phyloP scores from a whole-genome alignment of 139 green algal species.

The Picocystis salinarum region DNA sequence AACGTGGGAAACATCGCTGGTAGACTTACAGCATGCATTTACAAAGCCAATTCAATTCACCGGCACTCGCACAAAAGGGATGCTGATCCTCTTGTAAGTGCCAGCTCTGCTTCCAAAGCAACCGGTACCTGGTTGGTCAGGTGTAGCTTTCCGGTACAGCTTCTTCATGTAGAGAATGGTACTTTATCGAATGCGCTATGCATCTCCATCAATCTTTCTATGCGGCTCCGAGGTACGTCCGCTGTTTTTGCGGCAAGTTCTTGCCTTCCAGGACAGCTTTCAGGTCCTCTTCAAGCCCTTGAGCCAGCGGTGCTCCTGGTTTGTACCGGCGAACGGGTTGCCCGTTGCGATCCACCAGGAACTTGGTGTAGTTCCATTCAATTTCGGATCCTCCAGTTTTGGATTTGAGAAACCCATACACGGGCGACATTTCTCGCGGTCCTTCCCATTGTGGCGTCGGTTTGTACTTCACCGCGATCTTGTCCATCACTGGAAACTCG shows the following conservation, averaged over 20 bases:
- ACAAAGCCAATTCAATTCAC: too few species aligned
- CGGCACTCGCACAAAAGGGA: too few species aligned
- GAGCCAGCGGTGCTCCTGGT: constrained; percentile 37
- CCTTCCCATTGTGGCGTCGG: neutral
- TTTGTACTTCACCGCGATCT: constrained; percentile 65
- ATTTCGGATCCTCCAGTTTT: constrained; percentile 14
- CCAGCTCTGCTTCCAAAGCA: too few species aligned
- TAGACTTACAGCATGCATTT: too few species aligned
- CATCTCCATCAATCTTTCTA: constrained; percentile 4
- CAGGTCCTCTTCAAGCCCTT: constrained; percentile 14
- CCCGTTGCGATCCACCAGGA: constrained; percentile 50
- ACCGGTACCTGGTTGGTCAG: too few species aligned
- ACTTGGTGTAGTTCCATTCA: constrained; percentile 55
- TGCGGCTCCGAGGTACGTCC: constrained; percentile 6
- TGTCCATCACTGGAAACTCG: constrained; percentile 41
- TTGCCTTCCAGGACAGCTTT: constrained; percentile 7
- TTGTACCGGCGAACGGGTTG: constrained; percentile 55
- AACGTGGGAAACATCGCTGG: too few species aligned
- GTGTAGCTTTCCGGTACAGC: too few species aligned
- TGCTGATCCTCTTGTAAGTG: too few species aligned
- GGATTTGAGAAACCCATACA: constrained; percentile 59
- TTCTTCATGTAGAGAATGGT: too few species aligned
- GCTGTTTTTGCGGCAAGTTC: constrained; percentile 9
- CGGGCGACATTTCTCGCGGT: constrained; percentile 26
- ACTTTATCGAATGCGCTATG: too few species aligned